phyloP scores from a whole-genome alignment of 2,329 filamentous ascomycete genomes.

The Trichocomaceae sp. region DNA sequence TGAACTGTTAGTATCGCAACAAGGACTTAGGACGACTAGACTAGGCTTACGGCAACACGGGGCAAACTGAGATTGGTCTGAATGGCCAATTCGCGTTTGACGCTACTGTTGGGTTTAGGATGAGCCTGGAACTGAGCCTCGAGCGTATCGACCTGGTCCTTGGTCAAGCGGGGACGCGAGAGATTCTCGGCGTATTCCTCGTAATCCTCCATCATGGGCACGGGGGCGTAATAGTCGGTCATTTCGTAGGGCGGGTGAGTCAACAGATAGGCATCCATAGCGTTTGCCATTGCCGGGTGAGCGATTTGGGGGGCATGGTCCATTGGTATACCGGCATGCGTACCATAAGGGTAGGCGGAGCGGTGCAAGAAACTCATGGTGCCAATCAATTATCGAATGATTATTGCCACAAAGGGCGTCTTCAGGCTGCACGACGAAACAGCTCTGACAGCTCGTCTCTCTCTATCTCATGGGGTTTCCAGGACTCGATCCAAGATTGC shows the following conservation, averaged over 20 bases:
- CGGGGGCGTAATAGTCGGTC: conserved; percentile 37
- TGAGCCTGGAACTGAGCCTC: conserved; percentile 46
- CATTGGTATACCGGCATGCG: conserved; percentile 30
- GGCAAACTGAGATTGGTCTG: conserved; percentile 45
- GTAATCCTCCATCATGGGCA: conserved; percentile 34
- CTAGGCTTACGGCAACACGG: conserved; percentile 42
- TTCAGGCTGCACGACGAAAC: neutral
- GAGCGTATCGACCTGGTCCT: conserved; percentile 46
- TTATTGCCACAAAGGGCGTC: neutral
- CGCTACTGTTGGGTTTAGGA: conserved; percentile 45
- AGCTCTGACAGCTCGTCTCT: neutral
- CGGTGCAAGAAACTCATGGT: conserved; percentile 33
- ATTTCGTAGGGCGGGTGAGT: conserved; percentile 36
- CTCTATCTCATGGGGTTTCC: neutral
- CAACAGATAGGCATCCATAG: conserved; percentile 34
- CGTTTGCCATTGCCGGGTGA: conserved; percentile 33
- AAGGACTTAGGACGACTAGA: neutral
- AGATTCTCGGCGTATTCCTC: conserved; percentile 44
- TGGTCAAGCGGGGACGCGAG: conserved; percentile 45
- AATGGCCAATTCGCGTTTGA: conserved; percentile 44
- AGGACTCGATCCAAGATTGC: neutral
- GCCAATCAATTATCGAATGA: neutral
- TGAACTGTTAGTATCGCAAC: conserved; percentile 6
- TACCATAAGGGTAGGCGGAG: conserved; percentile 30
- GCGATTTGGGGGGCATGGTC: conserved; percentile 34